These are phyloP conservation scores for Hyaloscypha finlandica DNA, from an alignment of 495 filamentous ascomycete species.

Conservation along the genomic window DNA sequence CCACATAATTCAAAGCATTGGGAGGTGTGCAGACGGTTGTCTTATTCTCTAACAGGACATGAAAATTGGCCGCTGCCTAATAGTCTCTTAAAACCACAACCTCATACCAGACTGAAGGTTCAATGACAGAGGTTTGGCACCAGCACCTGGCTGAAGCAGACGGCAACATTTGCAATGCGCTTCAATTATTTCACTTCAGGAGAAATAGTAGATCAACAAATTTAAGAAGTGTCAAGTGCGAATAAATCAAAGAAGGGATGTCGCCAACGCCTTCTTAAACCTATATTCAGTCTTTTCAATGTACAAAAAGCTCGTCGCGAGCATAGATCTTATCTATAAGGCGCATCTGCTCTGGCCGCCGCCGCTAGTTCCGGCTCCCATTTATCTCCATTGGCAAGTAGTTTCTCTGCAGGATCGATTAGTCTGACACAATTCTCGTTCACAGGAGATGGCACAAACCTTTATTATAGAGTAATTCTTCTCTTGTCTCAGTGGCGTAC, in stretches of 20 bases:
- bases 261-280: constrained; percentile 9
- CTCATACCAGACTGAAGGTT: no score
- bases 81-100: no score
- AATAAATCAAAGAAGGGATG: background rate
- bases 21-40: no score
- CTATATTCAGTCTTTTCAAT: constrained; percentile 16
- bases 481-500: constrained; percentile 95
- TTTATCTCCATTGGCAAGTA: constrained; percentile 84
- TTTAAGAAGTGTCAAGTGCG: background rate
- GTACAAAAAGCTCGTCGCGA: constrained; percentile 5
- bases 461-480: constrained; percentile 98
- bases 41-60: no score
- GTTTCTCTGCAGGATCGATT: constrained; percentile 6
- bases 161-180: no score
- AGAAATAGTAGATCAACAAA: background rate
- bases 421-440: background rate
- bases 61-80: no score
- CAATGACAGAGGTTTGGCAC: no score
- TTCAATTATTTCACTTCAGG: background rate
- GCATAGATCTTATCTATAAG: constrained; percentile 67
- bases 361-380: constrained; percentile 98
- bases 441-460: background rate
- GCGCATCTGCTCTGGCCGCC: constrained; percentile 82
- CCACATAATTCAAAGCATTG: no score
- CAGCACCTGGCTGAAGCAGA: no score